phyloP scores from a whole-genome alignment of 768 basidiomycete species.

The Pleurotus eryngii region DNA sequence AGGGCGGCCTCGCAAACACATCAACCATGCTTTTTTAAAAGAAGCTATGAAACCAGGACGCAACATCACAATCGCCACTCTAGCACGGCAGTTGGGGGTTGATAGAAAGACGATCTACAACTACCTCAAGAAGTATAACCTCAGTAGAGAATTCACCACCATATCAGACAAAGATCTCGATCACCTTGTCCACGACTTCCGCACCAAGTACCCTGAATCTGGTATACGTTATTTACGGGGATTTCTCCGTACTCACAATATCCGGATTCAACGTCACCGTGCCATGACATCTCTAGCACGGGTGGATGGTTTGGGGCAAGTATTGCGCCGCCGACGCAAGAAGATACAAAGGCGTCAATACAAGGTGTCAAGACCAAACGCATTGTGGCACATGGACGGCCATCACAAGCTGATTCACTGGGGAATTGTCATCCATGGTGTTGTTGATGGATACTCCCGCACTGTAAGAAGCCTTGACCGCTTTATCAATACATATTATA shows the following conservation, averaged over 20 bases:
- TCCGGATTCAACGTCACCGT: slow-evolving; percentile 20
- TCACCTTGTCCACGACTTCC: background rate
- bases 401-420: slow-evolving; percentile 29
- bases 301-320: slow-evolving; percentile 23
- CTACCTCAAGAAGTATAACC: slow-evolving; percentile 2
- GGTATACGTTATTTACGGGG: slow-evolving; percentile 26
- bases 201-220: slow-evolving; percentile 14
- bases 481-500: slow-evolving; percentile 22
- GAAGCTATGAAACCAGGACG: background rate
- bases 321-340: slow-evolving; percentile 10
- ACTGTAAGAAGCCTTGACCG: slow-evolving; percentile 11
- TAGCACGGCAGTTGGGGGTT: slow-evolving; percentile 5
- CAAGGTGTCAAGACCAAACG: slow-evolving; percentile 17
- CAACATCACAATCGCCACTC: background rate
- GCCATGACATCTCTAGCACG: slow-evolving; percentile 16
- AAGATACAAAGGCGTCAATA: slow-evolving; percentile 16
- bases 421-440: slow-evolving; percentile 22
- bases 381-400: slow-evolving; percentile 29
- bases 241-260: slow-evolving; percentile 20
- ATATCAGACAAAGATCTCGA: slow-evolving; percentile 6
- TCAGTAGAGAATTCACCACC: background rate
- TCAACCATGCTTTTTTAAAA: slow-evolving; percentile 2
- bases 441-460: slow-evolving; percentile 16
- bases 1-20: background rate
- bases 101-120: background rate